These are phyloP conservation scores for Fusarium sp. DNA, from an alignment of 2,329 filamentous ascomycete species.

Conservation along the genomic window DNA sequence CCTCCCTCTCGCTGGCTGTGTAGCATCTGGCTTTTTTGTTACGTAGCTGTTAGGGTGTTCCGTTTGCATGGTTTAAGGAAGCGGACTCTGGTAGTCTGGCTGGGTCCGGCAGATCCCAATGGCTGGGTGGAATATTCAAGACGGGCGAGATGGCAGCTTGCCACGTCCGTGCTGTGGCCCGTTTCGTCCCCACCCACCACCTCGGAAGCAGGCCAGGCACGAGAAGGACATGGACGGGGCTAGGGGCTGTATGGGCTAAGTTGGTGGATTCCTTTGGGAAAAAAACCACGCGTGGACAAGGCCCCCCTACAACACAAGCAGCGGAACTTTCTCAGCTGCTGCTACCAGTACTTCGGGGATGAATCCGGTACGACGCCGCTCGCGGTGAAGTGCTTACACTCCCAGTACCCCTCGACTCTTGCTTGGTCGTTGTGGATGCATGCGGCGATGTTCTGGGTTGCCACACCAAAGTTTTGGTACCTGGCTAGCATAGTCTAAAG, in stretches of 20 bases:
- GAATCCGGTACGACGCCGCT: slow-evolving; percentile 39
- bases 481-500: slow-evolving; percentile 44
- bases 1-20: slow-evolving; percentile 23
- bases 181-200: slow-evolving; percentile 32
- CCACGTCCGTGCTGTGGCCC: slow-evolving; percentile 45
- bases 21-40: slow-evolving; percentile 30
- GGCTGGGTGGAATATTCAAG: slow-evolving; percentile 20
- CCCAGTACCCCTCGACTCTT: slow-evolving; percentile 25
- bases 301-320: slow-evolving; percentile 13
- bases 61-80: slow-evolving; percentile 36
- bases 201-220: slow-evolving; percentile 32
- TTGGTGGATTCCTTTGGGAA: slow-evolving; percentile 22
- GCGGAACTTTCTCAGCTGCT: slow-evolving; percentile 32
- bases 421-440: slow-evolving; percentile 31
- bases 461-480: slow-evolving; percentile 32
- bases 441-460: slow-evolving; percentile 32
- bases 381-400: slow-evolving; percentile 25
- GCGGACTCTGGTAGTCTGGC: slow-evolving; percentile 24
- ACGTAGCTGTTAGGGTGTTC: slow-evolving; percentile 34
- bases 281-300: slow-evolving; percentile 46
- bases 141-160: slow-evolving; percentile 40
- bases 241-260: slow-evolving; percentile 18
- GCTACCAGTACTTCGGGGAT: slow-evolving; percentile 33
- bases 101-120: slow-evolving; percentile 45
- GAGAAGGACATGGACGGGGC: slow-evolving; percentile 33